Evolutionary conservation across 1,284 basidiomycete genomes (phyloP).

Genomic region (Ustilago curta): DNA sequence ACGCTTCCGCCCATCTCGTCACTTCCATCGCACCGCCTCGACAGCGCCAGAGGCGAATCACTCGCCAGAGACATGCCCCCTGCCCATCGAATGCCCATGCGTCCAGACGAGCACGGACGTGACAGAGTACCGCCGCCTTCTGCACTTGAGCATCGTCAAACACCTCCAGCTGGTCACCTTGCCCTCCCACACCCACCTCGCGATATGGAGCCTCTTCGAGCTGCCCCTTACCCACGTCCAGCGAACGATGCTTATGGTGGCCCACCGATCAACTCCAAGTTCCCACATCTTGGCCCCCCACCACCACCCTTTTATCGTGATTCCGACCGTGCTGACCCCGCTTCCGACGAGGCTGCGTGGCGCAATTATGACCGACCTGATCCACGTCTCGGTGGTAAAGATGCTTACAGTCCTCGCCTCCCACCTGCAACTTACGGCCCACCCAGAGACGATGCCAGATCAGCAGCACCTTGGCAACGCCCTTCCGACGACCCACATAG

Average conservation of each 20-base stretch:
- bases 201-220: constrained; percentile 16
- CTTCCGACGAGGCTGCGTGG: constrained; percentile 27
- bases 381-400: constrained; percentile 27
- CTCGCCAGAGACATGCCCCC: constrained; percentile 7
- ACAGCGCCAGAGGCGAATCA: constrained; percentile 4
- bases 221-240: constrained; percentile 9
- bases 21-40: constrained; percentile 17
- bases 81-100: constrained; percentile 2
- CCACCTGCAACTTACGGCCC: constrained; percentile 9
- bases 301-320: constrained; percentile 21
- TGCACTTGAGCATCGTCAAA: constrained; percentile 16
- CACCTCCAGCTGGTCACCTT: constrained; percentile 21
- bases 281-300: constrained; percentile 17
- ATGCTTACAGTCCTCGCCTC: constrained; percentile 25
- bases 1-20: constrained; percentile 38
- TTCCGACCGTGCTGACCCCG: constrained; percentile 18
- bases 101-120: constrained; percentile 15
- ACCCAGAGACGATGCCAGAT: constrained; percentile 19
- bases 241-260: constrained; percentile 15
- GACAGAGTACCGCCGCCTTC: constrained; percentile 18
- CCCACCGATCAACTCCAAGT: constrained; percentile 7
- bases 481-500: constrained; percentile 25
- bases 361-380: constrained; percentile 23
- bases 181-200: constrained; percentile 14
- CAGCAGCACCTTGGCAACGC: constrained; percentile 21